These are phyloP conservation scores for Aphanomyces astaci DNA, from an alignment of 352 stramenopile genomes.

Conservation along the genomic window DNA sequence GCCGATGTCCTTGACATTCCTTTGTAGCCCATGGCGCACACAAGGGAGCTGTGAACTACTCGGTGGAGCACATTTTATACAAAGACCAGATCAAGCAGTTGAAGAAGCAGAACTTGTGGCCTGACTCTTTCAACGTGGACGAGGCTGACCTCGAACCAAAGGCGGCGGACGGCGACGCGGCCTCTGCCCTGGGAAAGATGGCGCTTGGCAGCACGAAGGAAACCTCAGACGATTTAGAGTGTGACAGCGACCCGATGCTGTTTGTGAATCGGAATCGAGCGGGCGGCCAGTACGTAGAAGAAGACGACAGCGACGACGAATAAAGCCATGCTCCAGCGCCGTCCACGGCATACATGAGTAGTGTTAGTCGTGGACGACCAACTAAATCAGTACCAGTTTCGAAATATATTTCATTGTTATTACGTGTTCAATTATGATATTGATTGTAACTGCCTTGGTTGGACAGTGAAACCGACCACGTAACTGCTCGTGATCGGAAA, in stretches of 20 bases:
- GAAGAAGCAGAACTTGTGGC: slow-evolving; percentile 90
- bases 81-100: slow-evolving; percentile 98
- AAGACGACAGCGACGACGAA: slow-evolving; percentile 18
- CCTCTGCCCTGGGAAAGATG: background rate
- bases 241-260: background rate
- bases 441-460: too few species aligned
- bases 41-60: slow-evolving; percentile 84
- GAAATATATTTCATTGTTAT: too few species aligned
- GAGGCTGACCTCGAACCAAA: slow-evolving; percentile 8
- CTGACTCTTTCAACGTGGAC: slow-evolving; percentile 12
- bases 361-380: too few species aligned
- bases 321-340: too few species aligned
- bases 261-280: slow-evolving; percentile 23
- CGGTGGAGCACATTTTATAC: slow-evolving; percentile 96
- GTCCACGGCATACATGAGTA: too few species aligned
- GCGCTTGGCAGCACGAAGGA: background rate
- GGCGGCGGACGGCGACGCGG: background rate
- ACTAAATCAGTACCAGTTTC: too few species aligned
- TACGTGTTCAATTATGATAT: too few species aligned
- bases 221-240: background rate
- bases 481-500: too few species aligned
- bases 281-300: slow-evolving; percentile 12
- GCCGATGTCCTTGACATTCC: slow-evolving; percentile 13
- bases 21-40: slow-evolving; percentile 70
- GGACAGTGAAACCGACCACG: too few species aligned